Evolutionary conservation across 768 basidiomycete species (phyloP), one percentile per base, ranked within the genome.

Genomic region (Floccularia luteovirens): DNA sequence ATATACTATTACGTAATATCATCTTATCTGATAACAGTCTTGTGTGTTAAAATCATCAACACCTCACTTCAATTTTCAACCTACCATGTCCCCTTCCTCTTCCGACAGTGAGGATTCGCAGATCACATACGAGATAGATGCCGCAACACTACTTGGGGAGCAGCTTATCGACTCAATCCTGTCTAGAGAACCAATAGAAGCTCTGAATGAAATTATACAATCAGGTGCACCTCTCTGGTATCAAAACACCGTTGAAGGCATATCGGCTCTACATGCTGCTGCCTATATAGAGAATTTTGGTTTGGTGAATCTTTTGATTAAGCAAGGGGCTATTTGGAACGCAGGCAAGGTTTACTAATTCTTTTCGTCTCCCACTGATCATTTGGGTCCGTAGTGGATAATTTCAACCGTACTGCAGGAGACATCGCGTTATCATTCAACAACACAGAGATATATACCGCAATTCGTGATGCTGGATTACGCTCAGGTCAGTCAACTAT

Each of bases 291-390:
- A 83, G 49, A 76, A 84, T 48, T 54, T 69, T 2, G 65, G 69
- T n/a, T 63, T 94, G 12, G 69, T 85, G 8, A 71, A 72, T 39
- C 53, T 72, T 4, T 66, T 98, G 24, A 68, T 99, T 20, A 69
- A 79, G n/a, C 70, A 76, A 41, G 92, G 94, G 10, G 92, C 90
- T 1, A 55, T 90, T 0, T 99, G 96, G 96, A 96, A 93, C 59
- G 73, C 87, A 50, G 79, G 90, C 79, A 47, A 46, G 70, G 55
- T 36, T 24, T 20, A 38, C 19, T 20, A 13, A 38, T 36, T 12
- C 23, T 36, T 39, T 24, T 14, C 7, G 4, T 38, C 10, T 24
- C 22, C 20, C 24, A 31, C 36, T 20, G 25, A 23, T 16, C 33
- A 45, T 30, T 44, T 32, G 14, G 19, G 31, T 38, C 31, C 4